Conservation (phyloP, 192 early-diverging fungal species). For the Haplosporangium gracile region DNA sequence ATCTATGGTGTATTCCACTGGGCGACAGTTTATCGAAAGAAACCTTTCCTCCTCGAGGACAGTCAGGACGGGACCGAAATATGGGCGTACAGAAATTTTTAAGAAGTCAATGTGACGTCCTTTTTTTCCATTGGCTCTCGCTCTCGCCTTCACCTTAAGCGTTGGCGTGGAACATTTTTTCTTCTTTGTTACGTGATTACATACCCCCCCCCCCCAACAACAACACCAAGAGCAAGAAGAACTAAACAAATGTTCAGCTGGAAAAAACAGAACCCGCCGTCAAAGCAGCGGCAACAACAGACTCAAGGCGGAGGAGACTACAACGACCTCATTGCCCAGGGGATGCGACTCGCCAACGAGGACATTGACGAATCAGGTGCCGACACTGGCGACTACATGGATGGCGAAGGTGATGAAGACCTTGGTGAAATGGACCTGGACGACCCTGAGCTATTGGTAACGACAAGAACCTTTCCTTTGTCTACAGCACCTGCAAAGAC, state of each 20-base stretch:
- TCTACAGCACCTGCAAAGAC: neutral
- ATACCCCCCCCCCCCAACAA: neutral
- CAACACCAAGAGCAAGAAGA: neutral
- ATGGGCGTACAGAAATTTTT: neutral
- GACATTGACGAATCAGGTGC: constrained; percentile 30
- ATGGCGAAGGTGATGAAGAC: constrained; percentile 38
- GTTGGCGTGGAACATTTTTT: neutral
- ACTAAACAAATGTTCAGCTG: constrained; percentile 39
- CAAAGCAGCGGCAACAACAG: constrained; percentile 31
- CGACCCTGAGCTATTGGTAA: constrained; percentile 70
- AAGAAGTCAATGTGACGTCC: neutral
- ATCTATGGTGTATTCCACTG: neutral
- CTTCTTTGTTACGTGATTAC: neutral
- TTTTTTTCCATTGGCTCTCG: neutral
- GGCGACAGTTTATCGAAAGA: neutral
- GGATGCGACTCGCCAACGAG: constrained; percentile 43
- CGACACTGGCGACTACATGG: constrained; percentile 35
- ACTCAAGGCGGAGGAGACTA: constrained; percentile 19
- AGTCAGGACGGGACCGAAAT: too few relatives aligned
- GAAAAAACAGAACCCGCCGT: constrained; percentile 58
- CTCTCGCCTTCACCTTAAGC: neutral
- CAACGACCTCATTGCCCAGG: constrained; percentile 45
- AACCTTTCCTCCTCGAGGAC: neutral
- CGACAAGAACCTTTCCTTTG: neutral
- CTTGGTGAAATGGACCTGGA: constrained; percentile 60